Evolutionary conservation across 2,329 filamentous ascomycete species (phyloP).

Genomic region (Claviceps fusiformis): DNA sequence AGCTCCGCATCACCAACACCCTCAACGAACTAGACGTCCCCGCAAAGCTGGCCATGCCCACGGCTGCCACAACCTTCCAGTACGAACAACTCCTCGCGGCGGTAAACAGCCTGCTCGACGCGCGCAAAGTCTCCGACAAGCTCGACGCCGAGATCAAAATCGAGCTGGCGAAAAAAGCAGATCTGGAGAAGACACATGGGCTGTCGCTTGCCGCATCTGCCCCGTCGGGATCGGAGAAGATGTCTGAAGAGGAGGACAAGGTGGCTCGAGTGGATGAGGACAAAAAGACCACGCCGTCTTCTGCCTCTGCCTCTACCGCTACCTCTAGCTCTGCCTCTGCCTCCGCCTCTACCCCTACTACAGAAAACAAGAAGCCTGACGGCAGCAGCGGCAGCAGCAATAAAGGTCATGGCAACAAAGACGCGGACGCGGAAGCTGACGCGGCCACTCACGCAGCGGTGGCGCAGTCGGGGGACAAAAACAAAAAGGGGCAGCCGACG

Average conservation of each 20-base stretch:
- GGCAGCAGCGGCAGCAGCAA: conserved; percentile 9
- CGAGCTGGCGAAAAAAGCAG: conserved; percentile 41
- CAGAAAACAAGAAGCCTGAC: conserved; percentile 7
- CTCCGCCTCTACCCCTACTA: neutral
- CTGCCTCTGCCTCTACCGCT: neutral
- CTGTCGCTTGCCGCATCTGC: neutral
- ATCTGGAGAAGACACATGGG: conserved; percentile 29
- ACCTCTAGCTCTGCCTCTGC: neutral
- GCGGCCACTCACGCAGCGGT: conserved; percentile 2
- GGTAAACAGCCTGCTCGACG: conserved; percentile 56
- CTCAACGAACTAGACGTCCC: conserved; percentile 61
- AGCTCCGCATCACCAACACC: conserved; percentile 58
- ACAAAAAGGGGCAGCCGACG: conserved; percentile 4
- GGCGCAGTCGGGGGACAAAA: conserved; percentile 7
- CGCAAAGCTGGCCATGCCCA: conserved; percentile 58
- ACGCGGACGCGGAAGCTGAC: neutral
- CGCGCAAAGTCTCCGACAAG: conserved; percentile 63
- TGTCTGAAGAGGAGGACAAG: neutral
- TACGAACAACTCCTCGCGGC: conserved; percentile 59
- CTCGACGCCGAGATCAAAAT: conserved; percentile 57
- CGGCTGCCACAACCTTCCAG: conserved; percentile 52
- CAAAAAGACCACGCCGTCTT: neutral
- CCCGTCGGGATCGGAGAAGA: neutral
- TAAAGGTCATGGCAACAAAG: conserved; percentile 4
- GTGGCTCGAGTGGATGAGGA: conserved; percentile 8